Evolutionary conservation across 2,329 filamentous ascomycete species (phyloP).

Genomic region (Aureobasidium sp.): DNA sequence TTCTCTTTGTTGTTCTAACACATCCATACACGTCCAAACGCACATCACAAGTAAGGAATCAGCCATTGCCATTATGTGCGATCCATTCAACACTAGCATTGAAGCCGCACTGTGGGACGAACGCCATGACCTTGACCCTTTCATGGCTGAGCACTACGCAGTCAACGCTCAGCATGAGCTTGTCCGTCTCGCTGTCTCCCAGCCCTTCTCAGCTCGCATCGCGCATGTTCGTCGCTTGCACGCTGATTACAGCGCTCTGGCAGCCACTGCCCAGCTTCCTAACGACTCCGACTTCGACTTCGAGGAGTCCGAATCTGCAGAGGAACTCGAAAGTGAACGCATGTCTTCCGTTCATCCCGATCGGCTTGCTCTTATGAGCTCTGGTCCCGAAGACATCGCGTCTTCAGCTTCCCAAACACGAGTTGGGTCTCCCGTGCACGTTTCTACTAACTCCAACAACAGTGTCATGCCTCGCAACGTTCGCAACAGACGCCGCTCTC

Average conservation of each 20-base stretch:
- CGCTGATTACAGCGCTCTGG: neutral
- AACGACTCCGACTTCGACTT: neutral
- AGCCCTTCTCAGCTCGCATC: neutral
- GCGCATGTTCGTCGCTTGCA: neutral
- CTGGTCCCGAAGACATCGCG: neutral
- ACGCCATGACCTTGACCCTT: neutral
- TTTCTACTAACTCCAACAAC: neutral
- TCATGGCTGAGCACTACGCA: neutral
- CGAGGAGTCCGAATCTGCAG: neutral
- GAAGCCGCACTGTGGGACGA: neutral
- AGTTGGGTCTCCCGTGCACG: neutral
- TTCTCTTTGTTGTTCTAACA: too few species aligned
- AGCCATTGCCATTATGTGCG: neutral
- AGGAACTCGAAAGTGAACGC: neutral
- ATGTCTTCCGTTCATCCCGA: neutral
- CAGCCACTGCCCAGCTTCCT: neutral
- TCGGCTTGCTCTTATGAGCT: neutral
- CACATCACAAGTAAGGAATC: neutral
- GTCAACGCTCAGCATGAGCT: neutral
- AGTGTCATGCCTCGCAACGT: neutral
- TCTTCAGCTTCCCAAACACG: neutral
- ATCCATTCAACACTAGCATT: neutral
- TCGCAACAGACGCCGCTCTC: neutral
- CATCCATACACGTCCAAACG: too few species aligned
- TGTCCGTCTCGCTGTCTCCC: neutral